phyloP scores from a whole-genome alignment of 352 stramenopile genomes.

The Phytophthora sojae region DNA sequence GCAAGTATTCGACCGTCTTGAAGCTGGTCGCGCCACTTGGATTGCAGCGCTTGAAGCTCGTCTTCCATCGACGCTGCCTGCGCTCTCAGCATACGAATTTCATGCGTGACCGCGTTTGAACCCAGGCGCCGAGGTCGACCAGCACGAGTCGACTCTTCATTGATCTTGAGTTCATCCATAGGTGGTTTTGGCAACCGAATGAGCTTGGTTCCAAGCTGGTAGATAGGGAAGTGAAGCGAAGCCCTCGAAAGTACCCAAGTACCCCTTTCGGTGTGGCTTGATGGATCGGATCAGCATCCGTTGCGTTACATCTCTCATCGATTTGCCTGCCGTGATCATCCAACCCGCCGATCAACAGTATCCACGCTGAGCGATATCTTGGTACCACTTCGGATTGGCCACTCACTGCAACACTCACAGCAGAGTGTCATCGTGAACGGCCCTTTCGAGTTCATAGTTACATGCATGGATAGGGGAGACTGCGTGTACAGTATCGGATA shows the following conservation, averaged over 20 bases:
- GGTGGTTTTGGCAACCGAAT: neutral
- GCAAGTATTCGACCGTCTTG: conserved; percentile 12
- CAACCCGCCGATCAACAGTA: neutral
- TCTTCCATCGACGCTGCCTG: conserved; percentile 34
- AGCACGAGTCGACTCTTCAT: neutral
- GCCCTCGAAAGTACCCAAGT: neutral
- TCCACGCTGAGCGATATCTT: no score
- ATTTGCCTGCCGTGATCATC: neutral
- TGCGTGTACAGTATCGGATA: no score
- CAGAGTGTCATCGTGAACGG: no score
- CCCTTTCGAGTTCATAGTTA: no score
- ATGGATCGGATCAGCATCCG: neutral
- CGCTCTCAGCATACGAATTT: conserved; percentile 24
- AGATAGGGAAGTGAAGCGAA: neutral
- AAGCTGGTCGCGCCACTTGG: conserved; percentile 18
- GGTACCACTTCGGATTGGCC: no score
- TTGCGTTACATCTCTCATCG: neutral
- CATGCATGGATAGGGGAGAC: no score
- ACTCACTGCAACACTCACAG: no score
- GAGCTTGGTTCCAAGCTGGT: neutral
- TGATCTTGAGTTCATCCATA: neutral
- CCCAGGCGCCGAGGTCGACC: neutral
- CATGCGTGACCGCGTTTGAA: conserved; percentile 5
- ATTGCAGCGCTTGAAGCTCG: conserved; percentile 12
- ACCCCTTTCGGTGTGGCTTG: neutral